Evolutionary conservation across 345 rosid genomes (phyloP), one percentile per base, ranked within the genome.

Genomic region (Hibiscus syriacus): DNA sequence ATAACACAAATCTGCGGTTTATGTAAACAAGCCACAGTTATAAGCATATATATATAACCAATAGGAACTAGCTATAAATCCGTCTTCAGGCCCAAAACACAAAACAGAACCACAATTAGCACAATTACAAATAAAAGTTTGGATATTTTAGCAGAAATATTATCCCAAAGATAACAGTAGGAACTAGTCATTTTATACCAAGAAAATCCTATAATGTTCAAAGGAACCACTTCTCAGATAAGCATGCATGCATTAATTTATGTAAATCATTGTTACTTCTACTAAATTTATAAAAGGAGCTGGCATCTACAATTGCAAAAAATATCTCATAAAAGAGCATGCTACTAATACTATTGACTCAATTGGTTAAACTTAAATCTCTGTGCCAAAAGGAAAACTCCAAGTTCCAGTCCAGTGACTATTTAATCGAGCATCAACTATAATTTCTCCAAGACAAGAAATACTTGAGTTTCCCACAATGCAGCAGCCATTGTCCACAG

Each of bases 1-100:
- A 92, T 90, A 60, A 92, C 98, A 72, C 98, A 92, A 73, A 85
- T 85, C 98, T 92, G 87, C 52, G 75, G 75, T 72, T 67, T 74
- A 73, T 55, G 39, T 19, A 72, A 72, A 49, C 34, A 69, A 76
- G 52, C n/a, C 16, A 76, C 17, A 46, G 29, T 56, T 27, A 69
- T 25, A 74, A 55, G 13, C 67, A 63, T 70, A 23, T n/a, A n/a
- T n/a, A n/a, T 5, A 38, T 30, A 60, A 56, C 54, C 2, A 54
- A 59, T 13, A 67, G 16, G n/a, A 75, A 60, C 29, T 6, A 71
- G 54, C 39, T 43, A 53, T 38, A 23, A 48, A 65, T 39, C 43
- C 36, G 52, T 3, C 55, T 30, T 57, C 53, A 59, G n/a, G 67
- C 39, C 52, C 46, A 13, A 62, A 59, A 50, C n/a, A 57, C 12